Evolutionary conservation across 257 asterid species (phyloP), one percentile per base, ranked within the genome.

Genomic region (Solanum verrucosum): DNA sequence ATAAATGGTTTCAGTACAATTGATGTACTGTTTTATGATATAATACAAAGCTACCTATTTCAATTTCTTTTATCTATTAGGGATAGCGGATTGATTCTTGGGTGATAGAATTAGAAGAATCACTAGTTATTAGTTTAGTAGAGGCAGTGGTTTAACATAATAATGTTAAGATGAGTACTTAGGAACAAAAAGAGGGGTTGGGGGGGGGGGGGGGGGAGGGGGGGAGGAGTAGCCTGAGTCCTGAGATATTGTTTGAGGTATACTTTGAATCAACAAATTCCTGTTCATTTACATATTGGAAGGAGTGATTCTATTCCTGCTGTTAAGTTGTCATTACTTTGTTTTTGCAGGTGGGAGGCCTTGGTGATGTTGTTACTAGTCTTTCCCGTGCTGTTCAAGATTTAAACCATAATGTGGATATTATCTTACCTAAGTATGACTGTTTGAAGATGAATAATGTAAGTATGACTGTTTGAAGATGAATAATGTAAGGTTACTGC

Each of bases 341-440:
- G 90, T 86, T 89, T 71, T 89, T 90, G 93, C 97, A 97, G 99
- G 99, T 97, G 87, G 99, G 99, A 81, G 99, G 99, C 84, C 98
- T 97, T 84, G 99, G 99, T 89, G 99, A 96, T 92, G 99, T 97
- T 88, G 99, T 97, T 87, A 97, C 99, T 78, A 94, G 99, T 92
- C 98, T 97, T 93, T 96, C 99, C 75, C 96, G 98, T 88, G 99
- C 99, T 42, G 96, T 97, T 86, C 98, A 95, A 94, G 99, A 97
- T 90, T 91, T 95, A 93, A 95, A 95, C 91, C 99, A 97, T 89
- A 94, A 87, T 84, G 97, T 97, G 90, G 98, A 96, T 82, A 92
- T 97, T 77, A 89, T 97, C 90, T 96, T 97, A 84, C 99, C 99
- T 34, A 97, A 97, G 91, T 97, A 96, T 88, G 98, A 97, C 89